These are phyloP conservation scores for Pluteus cervinus DNA, from an alignment of 768 basidiomycete species.

Conservation along the genomic window DNA sequence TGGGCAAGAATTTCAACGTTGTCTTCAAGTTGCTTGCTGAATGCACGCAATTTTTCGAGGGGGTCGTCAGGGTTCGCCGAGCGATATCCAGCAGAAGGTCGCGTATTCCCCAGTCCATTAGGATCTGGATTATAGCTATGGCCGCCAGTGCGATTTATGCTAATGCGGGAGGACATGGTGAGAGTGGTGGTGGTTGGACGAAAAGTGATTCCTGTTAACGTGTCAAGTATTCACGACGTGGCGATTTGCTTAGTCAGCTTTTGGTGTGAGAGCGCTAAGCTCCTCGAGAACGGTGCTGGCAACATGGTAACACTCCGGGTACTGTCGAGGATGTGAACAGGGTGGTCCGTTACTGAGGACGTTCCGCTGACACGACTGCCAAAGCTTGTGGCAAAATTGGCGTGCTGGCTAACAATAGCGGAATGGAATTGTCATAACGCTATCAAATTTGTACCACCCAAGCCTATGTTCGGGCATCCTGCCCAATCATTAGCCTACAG, in stretches of 20 bases:
- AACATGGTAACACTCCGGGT: no score
- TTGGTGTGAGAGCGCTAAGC: neutral
- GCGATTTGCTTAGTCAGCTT: slow-evolving; percentile 32
- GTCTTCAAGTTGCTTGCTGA: slow-evolving; percentile 82
- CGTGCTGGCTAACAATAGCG: no score
- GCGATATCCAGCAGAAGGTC: slow-evolving; percentile 65
- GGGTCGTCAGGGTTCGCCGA: slow-evolving; percentile 81
- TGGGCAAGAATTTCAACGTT: slow-evolving; percentile 88
- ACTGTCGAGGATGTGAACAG: no score
- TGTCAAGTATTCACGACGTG: slow-evolving; percentile 45
- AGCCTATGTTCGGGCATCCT: no score
- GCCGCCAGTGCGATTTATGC: slow-evolving; percentile 66
- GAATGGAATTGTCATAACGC: no score
- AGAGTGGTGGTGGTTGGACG: slow-evolving; percentile 20
- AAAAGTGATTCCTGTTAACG: slow-evolving; percentile 23
- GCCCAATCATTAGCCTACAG: no score
- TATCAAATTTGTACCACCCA: no score
- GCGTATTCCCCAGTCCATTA: slow-evolving; percentile 73
- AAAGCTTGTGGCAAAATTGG: no score
- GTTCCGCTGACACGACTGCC: no score
- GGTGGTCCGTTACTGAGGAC: no score
- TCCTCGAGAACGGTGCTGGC: no score
- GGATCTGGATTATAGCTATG: slow-evolving; percentile 64
- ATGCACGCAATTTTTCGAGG: slow-evolving; percentile 65
- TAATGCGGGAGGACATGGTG: slow-evolving; percentile 79